phyloP scores from a whole-genome alignment of 768 basidiomycete species.

The Paxillus involutus region DNA sequence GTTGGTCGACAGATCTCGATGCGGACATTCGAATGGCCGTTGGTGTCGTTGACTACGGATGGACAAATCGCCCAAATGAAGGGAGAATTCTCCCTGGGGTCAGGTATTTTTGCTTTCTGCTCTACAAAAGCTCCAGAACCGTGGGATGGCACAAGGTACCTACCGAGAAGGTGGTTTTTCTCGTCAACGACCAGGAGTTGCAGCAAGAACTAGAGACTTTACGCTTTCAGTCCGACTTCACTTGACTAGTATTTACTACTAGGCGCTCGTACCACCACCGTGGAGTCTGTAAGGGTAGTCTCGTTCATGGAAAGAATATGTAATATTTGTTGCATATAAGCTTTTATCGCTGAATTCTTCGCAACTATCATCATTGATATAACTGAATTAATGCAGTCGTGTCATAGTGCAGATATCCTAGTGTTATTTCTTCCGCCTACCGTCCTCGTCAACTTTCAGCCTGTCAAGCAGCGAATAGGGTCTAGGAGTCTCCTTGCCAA shows the following conservation, averaged over 20 bases:
- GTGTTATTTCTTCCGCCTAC: conserved; percentile 27
- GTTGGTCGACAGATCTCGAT: neutral
- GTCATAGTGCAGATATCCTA: conserved; percentile 20
- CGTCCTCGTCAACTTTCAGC: conserved; percentile 24
- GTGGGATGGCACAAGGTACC: conserved; percentile 9
- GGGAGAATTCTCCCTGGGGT: conserved; percentile 4
- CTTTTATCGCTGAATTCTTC: too few relatives aligned
- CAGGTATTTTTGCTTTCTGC: conserved; percentile 19
- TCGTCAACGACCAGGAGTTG: conserved; percentile 8
- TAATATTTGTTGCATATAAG: too few relatives aligned
- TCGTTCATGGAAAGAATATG: too few relatives aligned
- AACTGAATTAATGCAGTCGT: conserved; percentile 10
- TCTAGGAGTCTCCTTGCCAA: conserved; percentile 6
- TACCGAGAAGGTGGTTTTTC: conserved; percentile 18
- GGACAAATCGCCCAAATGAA: conserved; percentile 11
- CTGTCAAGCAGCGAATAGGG: conserved; percentile 37
- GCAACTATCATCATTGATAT: too few relatives aligned
- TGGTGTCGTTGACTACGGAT: conserved; percentile 20
- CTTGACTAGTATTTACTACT: too few relatives aligned
- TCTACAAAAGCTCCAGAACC: conserved; percentile 3
- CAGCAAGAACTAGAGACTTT: conserved; percentile 5
- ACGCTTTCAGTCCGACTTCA: neutral
- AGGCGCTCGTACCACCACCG: too few relatives aligned
- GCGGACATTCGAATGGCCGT: conserved; percentile 9
- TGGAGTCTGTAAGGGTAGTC: neutral